Percentiles rank a stretch among this genome's conserved stretches.
phyloP scores from a whole-genome alignment of 176 grass and related monocot genomes.

The Paspalum notatum region DNA sequence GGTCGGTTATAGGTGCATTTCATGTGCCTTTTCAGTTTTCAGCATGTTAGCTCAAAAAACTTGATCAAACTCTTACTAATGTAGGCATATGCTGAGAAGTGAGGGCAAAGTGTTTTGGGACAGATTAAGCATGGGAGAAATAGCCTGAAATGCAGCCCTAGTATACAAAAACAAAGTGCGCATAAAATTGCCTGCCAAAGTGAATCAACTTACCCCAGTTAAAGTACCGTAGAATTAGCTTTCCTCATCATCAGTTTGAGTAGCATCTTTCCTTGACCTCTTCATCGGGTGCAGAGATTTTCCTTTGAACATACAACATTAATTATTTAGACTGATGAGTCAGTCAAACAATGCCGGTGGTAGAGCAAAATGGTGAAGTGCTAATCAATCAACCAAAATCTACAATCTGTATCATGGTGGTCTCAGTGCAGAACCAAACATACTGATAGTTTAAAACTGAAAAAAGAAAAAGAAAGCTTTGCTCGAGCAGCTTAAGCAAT shows the following conservation, averaged over 20 bases:
- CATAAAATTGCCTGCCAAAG: conserved; percentile 6
- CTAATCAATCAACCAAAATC: conserved; percentile 17
- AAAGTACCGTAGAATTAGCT: conserved; percentile 41
- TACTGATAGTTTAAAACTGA: not conserved
- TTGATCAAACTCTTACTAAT: not conserved
- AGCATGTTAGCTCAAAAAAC: not conserved
- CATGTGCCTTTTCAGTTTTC: conserved; percentile 16
- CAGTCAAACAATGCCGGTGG: conserved; percentile 1
- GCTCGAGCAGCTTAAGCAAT: conserved; percentile 6
- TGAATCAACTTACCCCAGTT: conserved; percentile 44
- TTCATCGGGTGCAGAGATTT: conserved; percentile 54
- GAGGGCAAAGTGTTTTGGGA: not conserved
- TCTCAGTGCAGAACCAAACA: conserved; percentile 4
- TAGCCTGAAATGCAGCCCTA: not conserved
- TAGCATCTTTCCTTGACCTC: conserved; percentile 48
- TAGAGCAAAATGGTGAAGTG: conserved; percentile 8
- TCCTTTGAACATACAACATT: conserved; percentile 45
- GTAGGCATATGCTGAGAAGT: not conserved
- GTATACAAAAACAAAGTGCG: not conserved
- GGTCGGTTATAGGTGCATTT: not conserved
- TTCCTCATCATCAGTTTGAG: conserved; percentile 74
- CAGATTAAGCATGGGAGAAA: not conserved
- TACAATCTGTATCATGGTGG: not conserved
- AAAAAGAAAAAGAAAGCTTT: conserved; percentile 5
- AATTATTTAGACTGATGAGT: conserved; percentile 39